A percentile compares a stretch with the other conserved stretches of the same genome.
These are phyloP conservation scores for Ogataea nonfermentans DNA, from an alignment of 805 yeast genomes.

Conservation along the genomic window DNA sequence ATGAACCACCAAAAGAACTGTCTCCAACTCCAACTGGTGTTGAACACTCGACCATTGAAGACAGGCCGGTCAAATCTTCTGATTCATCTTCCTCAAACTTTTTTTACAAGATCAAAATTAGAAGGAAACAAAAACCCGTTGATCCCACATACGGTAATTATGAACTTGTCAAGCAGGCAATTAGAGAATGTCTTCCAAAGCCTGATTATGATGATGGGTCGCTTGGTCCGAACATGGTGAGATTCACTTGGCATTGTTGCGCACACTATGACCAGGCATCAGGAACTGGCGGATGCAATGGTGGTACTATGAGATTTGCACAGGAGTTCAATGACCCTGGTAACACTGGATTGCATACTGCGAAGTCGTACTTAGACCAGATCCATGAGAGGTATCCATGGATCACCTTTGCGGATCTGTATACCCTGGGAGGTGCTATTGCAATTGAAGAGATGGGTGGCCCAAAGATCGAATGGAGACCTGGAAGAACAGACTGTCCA, in stretches of 20 bases:
- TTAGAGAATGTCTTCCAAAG: constrained; percentile 32
- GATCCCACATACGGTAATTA: constrained; percentile 32
- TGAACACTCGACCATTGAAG: constrained; percentile 4
- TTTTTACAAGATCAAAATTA: constrained; percentile 30
- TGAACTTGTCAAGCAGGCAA: constrained; percentile 37
- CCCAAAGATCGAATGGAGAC: constrained; percentile 76
- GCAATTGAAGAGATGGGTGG: constrained; percentile 81
- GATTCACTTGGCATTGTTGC: constrained; percentile 84
- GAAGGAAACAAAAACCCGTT: constrained; percentile 20
- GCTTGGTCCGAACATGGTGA: constrained; percentile 74
- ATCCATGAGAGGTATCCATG: constrained; percentile 59
- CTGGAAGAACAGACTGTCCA: constrained; percentile 68
- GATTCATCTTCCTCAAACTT: constrained; percentile 18
- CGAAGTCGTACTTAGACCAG: constrained; percentile 54
- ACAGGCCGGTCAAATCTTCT: constrained; percentile 11
- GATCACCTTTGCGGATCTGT: constrained; percentile 77
- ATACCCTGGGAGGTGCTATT: constrained; percentile 74
- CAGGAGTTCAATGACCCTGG: constrained; percentile 58
- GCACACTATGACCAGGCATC: constrained; percentile 70
- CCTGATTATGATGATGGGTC: constrained; percentile 61
- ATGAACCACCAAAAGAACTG: constrained; percentile 9
- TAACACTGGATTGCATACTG: constrained; percentile 63
- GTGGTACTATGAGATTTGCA: constrained; percentile 61
- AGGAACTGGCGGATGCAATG: constrained; percentile 62
- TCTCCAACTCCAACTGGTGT: constrained; percentile 1